These are phyloP conservation scores for Acacia crassicarpa DNA, from an alignment of 306 rosid species.

Conservation along the genomic window DNA sequence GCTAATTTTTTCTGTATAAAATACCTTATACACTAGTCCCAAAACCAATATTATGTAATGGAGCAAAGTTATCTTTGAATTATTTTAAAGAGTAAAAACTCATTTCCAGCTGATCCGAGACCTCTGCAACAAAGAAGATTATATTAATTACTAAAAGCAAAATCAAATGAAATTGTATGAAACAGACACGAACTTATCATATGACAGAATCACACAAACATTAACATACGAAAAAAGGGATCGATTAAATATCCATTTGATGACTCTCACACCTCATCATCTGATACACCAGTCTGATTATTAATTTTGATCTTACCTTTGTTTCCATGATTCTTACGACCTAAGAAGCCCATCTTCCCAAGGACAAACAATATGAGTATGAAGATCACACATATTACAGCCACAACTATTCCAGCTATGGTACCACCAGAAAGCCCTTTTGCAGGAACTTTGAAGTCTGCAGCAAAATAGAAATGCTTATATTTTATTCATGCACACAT, in stretches of 20 bases:
- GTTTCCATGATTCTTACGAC: constrained; percentile 45
- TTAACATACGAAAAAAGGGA: background rate
- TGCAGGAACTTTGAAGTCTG: constrained; percentile 55
- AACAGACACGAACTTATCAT: too few relatives aligned
- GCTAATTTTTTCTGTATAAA: too few relatives aligned
- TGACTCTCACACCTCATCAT: too few relatives aligned
- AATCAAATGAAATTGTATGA: background rate
- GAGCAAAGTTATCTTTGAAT: constrained; percentile 63
- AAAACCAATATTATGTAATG: constrained; percentile 41
- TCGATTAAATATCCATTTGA: too few relatives aligned
- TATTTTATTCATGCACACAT: background rate
- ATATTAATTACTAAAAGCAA: background rate
- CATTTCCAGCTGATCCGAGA: constrained; percentile 55
- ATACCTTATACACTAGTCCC: too few relatives aligned
- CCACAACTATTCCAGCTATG: constrained; percentile 67
- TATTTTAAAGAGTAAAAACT: constrained; percentile 62
- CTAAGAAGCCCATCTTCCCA: constrained; percentile 51
- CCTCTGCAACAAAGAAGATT: constrained; percentile 39
- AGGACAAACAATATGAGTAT: constrained; percentile 50
- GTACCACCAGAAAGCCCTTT: constrained; percentile 60
- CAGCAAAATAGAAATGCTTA: constrained; percentile 24
- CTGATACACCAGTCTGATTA: too few relatives aligned
- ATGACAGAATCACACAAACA: too few relatives aligned
- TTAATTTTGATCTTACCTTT: constrained; percentile 45
- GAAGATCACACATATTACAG: constrained; percentile 42